Evolutionary conservation across 1,284 basidiomycete genomes (phyloP), one percentile per base, ranked within the genome.

Genomic region (Melampsora abietis-canadensis): DNA sequence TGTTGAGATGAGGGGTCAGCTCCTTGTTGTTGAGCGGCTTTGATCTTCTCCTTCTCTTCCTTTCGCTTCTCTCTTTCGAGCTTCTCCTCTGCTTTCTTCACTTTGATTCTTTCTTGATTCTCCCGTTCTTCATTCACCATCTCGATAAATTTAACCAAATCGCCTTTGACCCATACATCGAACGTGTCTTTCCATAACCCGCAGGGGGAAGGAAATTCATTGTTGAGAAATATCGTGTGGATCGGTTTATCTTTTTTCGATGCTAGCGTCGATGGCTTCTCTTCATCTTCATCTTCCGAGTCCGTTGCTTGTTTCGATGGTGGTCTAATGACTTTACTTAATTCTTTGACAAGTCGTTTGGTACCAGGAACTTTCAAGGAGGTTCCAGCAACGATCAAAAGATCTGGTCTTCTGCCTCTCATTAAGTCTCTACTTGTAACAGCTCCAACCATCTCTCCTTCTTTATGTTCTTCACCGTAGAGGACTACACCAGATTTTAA

Each of bases 181-280:
- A 97, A 96, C 2, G 94, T 89, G 27, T 88, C 91, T 77, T 91
- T 89, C 92, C 92, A 96, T 78, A 94, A 91, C 66, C 88, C 85
- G 7, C 88, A 88, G 12, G 91, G 91, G 15, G 88, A 87, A 0
- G 94, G 94, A 79, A 94, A 92, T 79, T 96, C 92, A 73, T 92
- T 84, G 82, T 96, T 96, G 76, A 96, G 85, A 81, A 92, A 92
- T 24, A 96, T 85, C 0, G 89, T 87, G 80, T 87, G 89, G 67
- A 92, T 84, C 0, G 87, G 86, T 12, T 76, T 44, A 82, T 82
- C 75, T 83, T 84, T 78, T 76, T n/a, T 76, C 40, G 21, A 76
- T 68, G 15, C 75, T 46, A 7, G 64, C 37, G 19, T 77, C 75
- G 31, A 68, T n/a, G n/a, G n/a, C 62, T 54, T 74, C 21, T 54